A percentile compares a stretch with the other conserved stretches of the same genome.
Evolutionary conservation across 768 basidiomycete species (phyloP).

Genomic region (Tricholoma sp.): DNA sequence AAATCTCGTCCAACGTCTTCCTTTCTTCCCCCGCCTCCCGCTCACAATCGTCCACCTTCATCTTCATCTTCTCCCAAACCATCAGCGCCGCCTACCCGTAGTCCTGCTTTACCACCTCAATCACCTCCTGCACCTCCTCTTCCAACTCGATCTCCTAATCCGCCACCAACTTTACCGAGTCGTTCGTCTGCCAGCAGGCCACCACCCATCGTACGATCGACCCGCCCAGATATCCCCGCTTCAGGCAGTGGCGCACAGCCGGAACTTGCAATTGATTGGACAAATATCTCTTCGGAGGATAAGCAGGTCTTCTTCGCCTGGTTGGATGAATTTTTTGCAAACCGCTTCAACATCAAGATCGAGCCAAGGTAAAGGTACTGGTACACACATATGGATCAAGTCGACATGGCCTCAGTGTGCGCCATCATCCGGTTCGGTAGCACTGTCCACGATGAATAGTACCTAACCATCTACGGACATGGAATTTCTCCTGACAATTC

Average conservation of each 20-base stretch:
- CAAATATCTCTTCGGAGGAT: conserved; percentile 59
- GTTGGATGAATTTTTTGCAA: conserved; percentile 78
- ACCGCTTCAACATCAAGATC: conserved; percentile 28
- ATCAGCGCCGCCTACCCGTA: conserved; percentile 6
- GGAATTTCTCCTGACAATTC: no score
- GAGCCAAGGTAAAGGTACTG: neutral
- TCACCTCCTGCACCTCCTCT: conserved; percentile 14
- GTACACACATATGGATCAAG: no score
- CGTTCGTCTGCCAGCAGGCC: conserved; percentile 15
- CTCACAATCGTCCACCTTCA: conserved; percentile 7
- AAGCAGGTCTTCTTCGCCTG: conserved; percentile 71
- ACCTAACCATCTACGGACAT: no score
- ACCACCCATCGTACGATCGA: conserved; percentile 28
- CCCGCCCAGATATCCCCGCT: conserved; percentile 22
- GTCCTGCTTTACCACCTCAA: conserved; percentile 12
- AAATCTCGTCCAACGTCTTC: conserved; percentile 23
- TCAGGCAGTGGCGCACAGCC: conserved; percentile 4
- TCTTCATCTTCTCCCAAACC: neutral
- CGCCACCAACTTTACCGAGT: conserved; percentile 21
- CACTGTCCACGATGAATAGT: no score
- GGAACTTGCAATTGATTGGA: conserved; percentile 54
- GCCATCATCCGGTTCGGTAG: no score
- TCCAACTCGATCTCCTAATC: conserved; percentile 13
- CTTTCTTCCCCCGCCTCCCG: conserved; percentile 19
- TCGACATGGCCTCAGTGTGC: no score